phyloP scores from a whole-genome alignment of 2,329 filamentous ascomycete genomes.

The Aspergillus tamarii region DNA sequence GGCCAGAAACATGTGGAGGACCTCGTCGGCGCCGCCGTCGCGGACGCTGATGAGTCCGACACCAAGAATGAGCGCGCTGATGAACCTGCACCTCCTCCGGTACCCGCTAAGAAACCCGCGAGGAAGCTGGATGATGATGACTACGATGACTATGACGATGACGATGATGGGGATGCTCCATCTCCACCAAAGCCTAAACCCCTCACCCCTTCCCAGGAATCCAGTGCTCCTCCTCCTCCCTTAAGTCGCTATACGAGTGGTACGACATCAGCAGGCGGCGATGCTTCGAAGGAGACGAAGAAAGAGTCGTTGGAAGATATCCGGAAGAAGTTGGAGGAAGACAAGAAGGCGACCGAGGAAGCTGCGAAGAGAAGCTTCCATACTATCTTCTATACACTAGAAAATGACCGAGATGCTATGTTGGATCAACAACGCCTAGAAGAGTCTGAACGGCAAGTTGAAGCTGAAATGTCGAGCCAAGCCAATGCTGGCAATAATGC shows the following conservation, averaged over 20 bases:
- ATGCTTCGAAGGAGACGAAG: conserved; percentile 59
- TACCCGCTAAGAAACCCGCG: conserved; percentile 58
- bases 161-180: conserved; percentile 53
- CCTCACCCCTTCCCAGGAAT: conserved; percentile 55
- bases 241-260: conserved; percentile 70
- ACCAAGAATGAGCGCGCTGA: conserved; percentile 50
- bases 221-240: conserved; percentile 66
- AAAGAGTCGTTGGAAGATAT: conserved; percentile 79
- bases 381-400: conserved; percentile 90
- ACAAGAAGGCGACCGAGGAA: conserved; percentile 87
- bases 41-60: conserved; percentile 47
- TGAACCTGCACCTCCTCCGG: conserved; percentile 50
- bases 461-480: conserved; percentile 84
- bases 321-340: conserved; percentile 89
- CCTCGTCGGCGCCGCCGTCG: conserved; percentile 49
- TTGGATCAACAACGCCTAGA: conserved; percentile 95
- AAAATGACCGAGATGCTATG: conserved; percentile 96
- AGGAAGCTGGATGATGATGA: conserved; percentile 79
- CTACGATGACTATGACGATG: conserved; percentile 68
- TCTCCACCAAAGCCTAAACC: conserved; percentile 59
- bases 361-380: conserved; percentile 88
- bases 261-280: conserved; percentile 64
- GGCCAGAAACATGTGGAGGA: conserved; percentile 40
- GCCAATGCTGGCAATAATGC: conserved; percentile 58
- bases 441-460: conserved; percentile 92